Evolutionary conservation across 2,329 filamentous ascomycete genomes (phyloP).

Genomic region (Aspergillus pseudoterreus): DNA sequence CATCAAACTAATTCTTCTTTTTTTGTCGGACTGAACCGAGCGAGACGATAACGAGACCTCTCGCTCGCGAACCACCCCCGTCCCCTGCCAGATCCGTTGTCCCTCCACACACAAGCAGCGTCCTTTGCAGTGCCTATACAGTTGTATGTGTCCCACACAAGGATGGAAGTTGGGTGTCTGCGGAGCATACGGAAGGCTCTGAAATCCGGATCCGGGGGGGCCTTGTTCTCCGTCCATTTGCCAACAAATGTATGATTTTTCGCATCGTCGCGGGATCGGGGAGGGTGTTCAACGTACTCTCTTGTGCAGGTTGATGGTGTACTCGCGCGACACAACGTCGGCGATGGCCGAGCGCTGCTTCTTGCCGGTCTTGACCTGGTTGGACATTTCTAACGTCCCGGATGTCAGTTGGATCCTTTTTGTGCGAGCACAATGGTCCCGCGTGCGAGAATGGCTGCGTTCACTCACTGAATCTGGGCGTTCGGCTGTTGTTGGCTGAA

Average conservation of each 20-base stretch:
- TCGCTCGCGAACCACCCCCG: no score
- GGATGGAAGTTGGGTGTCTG: neutral
- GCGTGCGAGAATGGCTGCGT: neutral
- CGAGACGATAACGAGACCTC: no score
- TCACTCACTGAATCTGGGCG: conserved; percentile 34
- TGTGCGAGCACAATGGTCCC: neutral
- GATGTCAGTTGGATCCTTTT: neutral
- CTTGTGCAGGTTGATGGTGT: conserved; percentile 99
- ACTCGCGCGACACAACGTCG: conserved; percentile 99
- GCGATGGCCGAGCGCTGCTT: conserved; percentile 90
- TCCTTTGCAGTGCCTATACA: neutral
- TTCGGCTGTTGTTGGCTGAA: conserved; percentile 37
- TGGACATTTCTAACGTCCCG: conserved; percentile 58
- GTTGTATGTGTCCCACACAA: conserved; percentile 5
- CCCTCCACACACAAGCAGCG: neutral
- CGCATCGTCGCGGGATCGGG: conserved; percentile 4
- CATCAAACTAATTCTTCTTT: conserved; percentile 62
- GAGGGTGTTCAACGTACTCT: conserved; percentile 65
- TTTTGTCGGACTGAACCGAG: conserved; percentile 15
- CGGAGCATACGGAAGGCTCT: neutral
- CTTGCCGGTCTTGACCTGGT: conserved; percentile 61
- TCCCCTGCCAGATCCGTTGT: neutral
- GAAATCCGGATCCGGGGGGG: neutral
- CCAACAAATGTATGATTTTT: conserved; percentile 5
- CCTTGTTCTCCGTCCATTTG: conserved; percentile 33